Evolutionary conservation across 805 yeast genomes (phyloP).

Genomic region (Starmerella khaoyaiensis): DNA sequence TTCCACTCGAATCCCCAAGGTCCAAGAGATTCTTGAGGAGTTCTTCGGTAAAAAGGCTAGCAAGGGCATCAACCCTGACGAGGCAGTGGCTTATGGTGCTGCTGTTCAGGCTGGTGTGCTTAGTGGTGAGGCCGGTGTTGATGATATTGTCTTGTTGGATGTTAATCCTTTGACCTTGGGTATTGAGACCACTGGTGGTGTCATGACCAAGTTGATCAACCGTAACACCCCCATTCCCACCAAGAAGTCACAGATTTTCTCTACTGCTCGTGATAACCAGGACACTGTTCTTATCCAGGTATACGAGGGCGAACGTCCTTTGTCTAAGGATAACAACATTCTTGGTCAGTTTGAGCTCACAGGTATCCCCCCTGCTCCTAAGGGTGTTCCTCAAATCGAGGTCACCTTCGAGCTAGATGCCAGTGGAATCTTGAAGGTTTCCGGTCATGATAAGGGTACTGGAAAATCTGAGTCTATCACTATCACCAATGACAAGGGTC

Average conservation of each 20-base stretch:
- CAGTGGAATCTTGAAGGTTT: conserved; percentile 73
- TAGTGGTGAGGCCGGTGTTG: conserved; percentile 90
- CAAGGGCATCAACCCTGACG: conserved; percentile 97
- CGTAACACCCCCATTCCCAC: conserved; percentile 95
- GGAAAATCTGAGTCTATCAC: conserved; percentile 86
- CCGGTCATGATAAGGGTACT: conserved; percentile 86
- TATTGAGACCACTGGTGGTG: conserved; percentile 96
- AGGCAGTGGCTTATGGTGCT: conserved; percentile 99
- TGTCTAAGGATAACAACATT: conserved; percentile 84
- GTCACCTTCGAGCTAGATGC: conserved; percentile 82
- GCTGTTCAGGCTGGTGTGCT: conserved; percentile 98
- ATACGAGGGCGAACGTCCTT: conserved; percentile 90
- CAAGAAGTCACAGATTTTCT: conserved; percentile 85
- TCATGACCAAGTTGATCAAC: conserved; percentile 88
- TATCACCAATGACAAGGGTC: conserved; percentile 86
- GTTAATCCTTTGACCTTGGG: conserved; percentile 91
- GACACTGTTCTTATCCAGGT: conserved; percentile 91
- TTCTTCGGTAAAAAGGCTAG: conserved; percentile 89
- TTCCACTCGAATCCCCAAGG: conserved; percentile 98
- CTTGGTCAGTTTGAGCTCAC: conserved; percentile 78
- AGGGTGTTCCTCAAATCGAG: conserved; percentile 85
- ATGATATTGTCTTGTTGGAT: conserved; percentile 77
- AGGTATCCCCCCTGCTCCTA: conserved; percentile 82
- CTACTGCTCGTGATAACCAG: conserved; percentile 93
- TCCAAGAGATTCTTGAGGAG: conserved; percentile 81